phyloP scores from a whole-genome alignment of 108 stramenopile species.

The Asterionellopsis glacialis region DNA sequence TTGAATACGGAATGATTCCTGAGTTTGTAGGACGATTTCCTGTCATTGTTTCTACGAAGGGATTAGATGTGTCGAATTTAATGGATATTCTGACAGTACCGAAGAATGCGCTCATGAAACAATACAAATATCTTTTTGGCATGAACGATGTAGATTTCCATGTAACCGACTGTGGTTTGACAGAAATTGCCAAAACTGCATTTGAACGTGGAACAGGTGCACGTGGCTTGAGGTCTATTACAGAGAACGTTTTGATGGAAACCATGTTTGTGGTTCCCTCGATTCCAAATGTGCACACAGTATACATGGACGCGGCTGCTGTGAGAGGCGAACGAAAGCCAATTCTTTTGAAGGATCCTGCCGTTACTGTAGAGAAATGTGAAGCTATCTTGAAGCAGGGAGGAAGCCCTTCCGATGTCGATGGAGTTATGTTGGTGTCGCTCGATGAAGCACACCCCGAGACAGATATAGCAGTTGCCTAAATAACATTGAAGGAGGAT shows the following conservation, averaged over 20 bases:
- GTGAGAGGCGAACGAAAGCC: conserved; percentile 83
- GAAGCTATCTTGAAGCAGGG: conserved; percentile 55
- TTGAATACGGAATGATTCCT: conserved; percentile 94
- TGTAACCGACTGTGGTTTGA: conserved; percentile 86
- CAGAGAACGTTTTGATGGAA: conserved; percentile 91
- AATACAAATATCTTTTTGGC: conserved; percentile 92
- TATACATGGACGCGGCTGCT: conserved; percentile 88
- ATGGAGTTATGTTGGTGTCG: no score
- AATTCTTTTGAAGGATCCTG: conserved; percentile 69
- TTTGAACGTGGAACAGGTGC: conserved; percentile 92
- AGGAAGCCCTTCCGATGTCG: no score
- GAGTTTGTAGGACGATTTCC: conserved; percentile 98
- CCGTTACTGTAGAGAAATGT: conserved; percentile 73
- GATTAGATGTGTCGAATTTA: conserved; percentile 83
- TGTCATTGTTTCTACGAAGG: conserved; percentile 92
- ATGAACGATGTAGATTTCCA: conserved; percentile 94
- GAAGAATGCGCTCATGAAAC: conserved; percentile 94
- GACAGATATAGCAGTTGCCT: no score
- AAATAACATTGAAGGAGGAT: no score
- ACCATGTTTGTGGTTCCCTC: conserved; percentile 93
- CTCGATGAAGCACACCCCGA: no score
- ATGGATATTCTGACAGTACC: conserved; percentile 94
- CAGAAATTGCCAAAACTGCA: conserved; percentile 88
- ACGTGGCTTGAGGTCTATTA: conserved; percentile 91
- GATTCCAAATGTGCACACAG: conserved; percentile 82